Conservation (phyloP, 2,329 filamentous ascomycete genomes). For the Cytospora schulzeri region DNA sequence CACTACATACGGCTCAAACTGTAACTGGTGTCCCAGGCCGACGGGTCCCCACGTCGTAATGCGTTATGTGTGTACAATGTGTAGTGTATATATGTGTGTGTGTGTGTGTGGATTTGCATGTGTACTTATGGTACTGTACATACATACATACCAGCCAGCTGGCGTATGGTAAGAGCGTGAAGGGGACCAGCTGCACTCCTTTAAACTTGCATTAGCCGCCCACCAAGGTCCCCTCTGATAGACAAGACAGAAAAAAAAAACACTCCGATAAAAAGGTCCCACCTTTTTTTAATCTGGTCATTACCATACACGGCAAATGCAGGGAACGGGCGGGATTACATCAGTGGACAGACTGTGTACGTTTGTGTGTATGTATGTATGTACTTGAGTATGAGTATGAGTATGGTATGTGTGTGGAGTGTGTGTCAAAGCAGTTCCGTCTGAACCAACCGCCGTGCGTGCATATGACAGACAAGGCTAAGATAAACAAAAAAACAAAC, state of each 20-base stretch:
- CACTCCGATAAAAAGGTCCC: no score
- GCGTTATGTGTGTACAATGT: neutral
- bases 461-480: neutral
- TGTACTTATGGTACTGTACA: neutral
- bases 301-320: no score
- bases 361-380: no score
- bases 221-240: neutral
- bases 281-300: no score
- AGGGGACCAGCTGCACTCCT: neutral
- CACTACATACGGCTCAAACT: no score
- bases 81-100: neutral
- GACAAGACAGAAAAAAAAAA: neutral
- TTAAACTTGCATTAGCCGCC: neutral
- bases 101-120: neutral
- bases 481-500: neutral
- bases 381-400: no score
- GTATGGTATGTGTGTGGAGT: neutral
- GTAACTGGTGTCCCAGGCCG: neutral
- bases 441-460: neutral
- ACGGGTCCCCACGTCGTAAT: neutral
- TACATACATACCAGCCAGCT: neutral
- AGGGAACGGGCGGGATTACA: neutral
- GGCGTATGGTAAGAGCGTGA: neutral
- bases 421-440: neutral
- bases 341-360: neutral